Evolutionary conservation across 345 rosid genomes (phyloP).

Genomic region (Kandelia obovata): DNA sequence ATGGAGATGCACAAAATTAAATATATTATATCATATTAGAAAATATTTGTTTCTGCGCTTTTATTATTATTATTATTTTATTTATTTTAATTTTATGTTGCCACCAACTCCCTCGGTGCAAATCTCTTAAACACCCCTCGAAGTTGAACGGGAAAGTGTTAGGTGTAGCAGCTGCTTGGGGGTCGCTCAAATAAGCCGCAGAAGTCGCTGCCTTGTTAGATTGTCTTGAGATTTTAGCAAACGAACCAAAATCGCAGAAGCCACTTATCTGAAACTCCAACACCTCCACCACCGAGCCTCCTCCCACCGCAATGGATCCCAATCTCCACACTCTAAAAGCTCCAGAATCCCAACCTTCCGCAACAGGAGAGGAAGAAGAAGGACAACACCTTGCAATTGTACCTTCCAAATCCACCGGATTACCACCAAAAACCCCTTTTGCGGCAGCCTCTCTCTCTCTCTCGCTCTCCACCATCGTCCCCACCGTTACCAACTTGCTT

Average conservation of each 20-base stretch:
- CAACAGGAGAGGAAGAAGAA: conserved; percentile 18
- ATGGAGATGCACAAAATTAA: no score
- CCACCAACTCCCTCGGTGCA: no score
- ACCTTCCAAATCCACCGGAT: conserved; percentile 32
- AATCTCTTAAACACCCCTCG: no score
- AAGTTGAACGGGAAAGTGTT: no score
- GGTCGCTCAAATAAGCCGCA: neutral
- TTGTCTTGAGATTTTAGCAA: neutral
- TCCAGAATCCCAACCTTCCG: conserved; percentile 25
- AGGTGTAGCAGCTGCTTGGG: no score
- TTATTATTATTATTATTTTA: no score
- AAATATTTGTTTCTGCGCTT: no score
- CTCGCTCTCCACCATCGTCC: conserved; percentile 41
- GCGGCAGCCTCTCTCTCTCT: conserved; percentile 61
- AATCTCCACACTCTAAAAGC: conserved; percentile 23
- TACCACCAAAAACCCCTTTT: conserved; percentile 35
- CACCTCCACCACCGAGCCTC: neutral
- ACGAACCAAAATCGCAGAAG: neutral
- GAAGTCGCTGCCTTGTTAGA: no score
- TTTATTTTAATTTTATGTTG: no score
- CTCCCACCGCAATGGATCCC: conserved; percentile 41
- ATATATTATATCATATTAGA: no score
- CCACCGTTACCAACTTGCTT: conserved; percentile 50
- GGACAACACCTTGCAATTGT: conserved; percentile 27
- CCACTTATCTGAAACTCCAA: neutral